Conservation (phyloP, 106 monocot genomes). For the Dactylorhiza incarnata region DNA sequence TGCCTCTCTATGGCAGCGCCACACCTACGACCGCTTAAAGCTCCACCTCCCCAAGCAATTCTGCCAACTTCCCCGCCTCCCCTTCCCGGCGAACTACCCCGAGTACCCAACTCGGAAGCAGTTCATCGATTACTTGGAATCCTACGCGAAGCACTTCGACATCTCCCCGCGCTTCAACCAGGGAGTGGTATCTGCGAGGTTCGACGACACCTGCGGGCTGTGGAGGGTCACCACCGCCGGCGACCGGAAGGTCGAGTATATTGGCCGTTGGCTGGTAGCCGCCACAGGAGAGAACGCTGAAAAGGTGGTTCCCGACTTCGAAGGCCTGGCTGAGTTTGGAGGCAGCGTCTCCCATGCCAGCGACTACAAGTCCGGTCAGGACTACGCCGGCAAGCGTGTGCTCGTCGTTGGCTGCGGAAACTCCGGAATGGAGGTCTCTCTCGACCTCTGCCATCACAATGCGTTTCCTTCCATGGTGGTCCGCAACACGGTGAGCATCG, state of each 20-base stretch:
- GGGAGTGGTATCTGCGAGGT: constrained; percentile 16
- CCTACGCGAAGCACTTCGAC: constrained; percentile 28
- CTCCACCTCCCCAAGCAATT: constrained; percentile 47
- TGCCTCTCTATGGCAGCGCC: constrained; percentile 43
- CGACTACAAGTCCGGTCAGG: constrained; percentile 41
- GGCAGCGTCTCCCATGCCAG: constrained; percentile 27
- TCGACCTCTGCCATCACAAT: constrained; percentile 52
- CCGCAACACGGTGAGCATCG: constrained; percentile 34
- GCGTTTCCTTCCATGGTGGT: constrained; percentile 53
- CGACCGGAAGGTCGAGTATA: constrained; percentile 33
- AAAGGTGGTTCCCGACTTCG: constrained; percentile 34
- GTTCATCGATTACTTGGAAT: constrained; percentile 35
- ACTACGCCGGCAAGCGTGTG: constrained; percentile 35
- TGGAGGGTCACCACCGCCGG: constrained; percentile 25
- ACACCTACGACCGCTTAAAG: constrained; percentile 39
- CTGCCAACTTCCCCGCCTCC: constrained; percentile 40
- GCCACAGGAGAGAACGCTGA: constrained; percentile 68
- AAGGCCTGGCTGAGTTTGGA: constrained; percentile 23
- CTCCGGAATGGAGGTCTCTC: constrained; percentile 65
- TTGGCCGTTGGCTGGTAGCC: constrained; percentile 46
- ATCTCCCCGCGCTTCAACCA: constrained; percentile 34
- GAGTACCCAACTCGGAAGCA: constrained; percentile 29
- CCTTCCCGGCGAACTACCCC: constrained; percentile 30
- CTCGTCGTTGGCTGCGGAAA: constrained; percentile 63
- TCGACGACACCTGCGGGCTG: constrained; percentile 30